These are phyloP conservation scores for Phytophthora capsici DNA, from an alignment of 352 stramenopile genomes.

Conservation along the genomic window DNA sequence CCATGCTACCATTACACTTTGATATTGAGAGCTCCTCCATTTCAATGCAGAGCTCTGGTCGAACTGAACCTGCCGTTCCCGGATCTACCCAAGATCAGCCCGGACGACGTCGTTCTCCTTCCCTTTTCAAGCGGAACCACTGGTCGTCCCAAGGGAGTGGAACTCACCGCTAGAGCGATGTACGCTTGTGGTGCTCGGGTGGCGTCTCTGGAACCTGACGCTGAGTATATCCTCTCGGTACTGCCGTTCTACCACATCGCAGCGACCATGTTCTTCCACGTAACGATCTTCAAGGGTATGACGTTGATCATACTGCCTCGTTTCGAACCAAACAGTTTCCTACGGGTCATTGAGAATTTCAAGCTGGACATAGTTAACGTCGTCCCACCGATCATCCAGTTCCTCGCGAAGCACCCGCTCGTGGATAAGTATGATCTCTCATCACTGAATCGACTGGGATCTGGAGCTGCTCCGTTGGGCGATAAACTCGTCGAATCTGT, in stretches of 20 bases:
- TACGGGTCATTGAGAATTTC: conserved; percentile 76
- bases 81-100: conserved; percentile 16
- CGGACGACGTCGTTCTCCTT: conserved; percentile 42
- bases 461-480: conserved; percentile 82
- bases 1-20: not conserved
- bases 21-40: not conserved
- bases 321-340: conserved; percentile 92
- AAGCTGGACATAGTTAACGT: conserved; percentile 46
- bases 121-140: conserved; percentile 96
- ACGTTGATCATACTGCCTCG: conserved; percentile 85
- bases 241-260: conserved; percentile 98
- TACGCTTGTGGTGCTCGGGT: conserved; percentile 63
- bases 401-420: conserved; percentile 82
- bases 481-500: conserved; percentile 65
- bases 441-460: conserved; percentile 69
- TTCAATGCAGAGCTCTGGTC: conserved; percentile 33
- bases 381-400: conserved; percentile 82
- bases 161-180: conserved; percentile 88
- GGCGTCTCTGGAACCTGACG: conserved; percentile 44
- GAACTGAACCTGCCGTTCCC: conserved; percentile 26
- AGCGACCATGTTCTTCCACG: conserved; percentile 83
- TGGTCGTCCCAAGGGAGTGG: conserved; percentile 82
- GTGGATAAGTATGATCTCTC: conserved; percentile 90
- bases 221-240: conserved; percentile 46
- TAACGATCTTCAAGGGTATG: conserved; percentile 76